Evolutionary conservation across 345 rosid genomes (phyloP).

Genomic region (thale cress (Arabidopsis thaliana)): DNA sequence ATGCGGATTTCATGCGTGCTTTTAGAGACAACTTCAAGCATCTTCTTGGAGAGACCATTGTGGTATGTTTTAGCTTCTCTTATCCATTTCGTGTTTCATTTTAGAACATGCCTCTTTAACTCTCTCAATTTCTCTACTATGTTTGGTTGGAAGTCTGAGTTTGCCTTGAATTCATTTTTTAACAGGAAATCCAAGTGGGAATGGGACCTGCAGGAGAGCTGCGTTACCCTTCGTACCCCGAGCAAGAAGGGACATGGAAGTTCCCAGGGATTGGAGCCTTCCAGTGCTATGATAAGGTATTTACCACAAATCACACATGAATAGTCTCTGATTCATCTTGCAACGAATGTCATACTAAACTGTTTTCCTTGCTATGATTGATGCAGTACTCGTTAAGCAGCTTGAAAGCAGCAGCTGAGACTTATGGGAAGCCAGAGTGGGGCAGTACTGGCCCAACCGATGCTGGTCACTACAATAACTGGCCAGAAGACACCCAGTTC

Average conservation of each 20-base stretch:
- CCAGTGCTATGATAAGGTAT: conserved; percentile 94
- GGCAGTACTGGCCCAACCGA: conserved; percentile 94
- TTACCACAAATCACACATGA: background rate
- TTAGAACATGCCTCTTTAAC: background rate
- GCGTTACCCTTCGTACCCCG: conserved; percentile 91
- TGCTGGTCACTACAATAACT: conserved; percentile 92
- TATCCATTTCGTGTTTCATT: background rate
- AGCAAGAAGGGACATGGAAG: conserved; percentile 84
- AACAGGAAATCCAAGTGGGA: conserved; percentile 96
- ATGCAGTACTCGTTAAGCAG: conserved; percentile 79
- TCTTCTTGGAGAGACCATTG: conserved; percentile 87
- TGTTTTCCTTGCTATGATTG: conserved; percentile 14
- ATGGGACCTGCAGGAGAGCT: conserved; percentile 99
- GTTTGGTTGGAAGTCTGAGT: background rate
- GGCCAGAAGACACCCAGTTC: conserved; percentile 95
- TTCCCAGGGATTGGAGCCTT: conserved; percentile 99
- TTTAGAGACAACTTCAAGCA: conserved; percentile 81
- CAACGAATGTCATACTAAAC: conserved; percentile 6
- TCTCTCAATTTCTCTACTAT: background rate
- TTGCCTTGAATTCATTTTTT: conserved; percentile 4
- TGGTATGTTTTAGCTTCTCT: conserved; percentile 56
- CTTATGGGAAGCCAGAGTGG: conserved; percentile 91
- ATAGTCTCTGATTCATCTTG: background rate
- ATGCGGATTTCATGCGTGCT: conserved; percentile 91
- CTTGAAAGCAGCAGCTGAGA: conserved; percentile 91